These are phyloP conservation scores for Lentinus brumalis DNA, from an alignment of 768 basidiomycete genomes.

Conservation along the genomic window DNA sequence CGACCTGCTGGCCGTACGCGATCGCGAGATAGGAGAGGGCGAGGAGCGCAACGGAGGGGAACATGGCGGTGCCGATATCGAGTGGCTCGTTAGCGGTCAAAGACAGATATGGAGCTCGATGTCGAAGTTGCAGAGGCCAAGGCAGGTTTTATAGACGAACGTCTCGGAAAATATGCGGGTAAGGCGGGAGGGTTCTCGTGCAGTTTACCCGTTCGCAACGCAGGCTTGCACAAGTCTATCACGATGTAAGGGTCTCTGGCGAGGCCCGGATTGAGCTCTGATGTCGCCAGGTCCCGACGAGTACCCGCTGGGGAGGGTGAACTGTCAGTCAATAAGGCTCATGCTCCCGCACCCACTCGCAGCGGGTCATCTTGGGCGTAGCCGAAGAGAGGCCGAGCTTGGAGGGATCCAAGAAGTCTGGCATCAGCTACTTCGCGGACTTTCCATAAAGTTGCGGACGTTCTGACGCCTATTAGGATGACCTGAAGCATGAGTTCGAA, in stretches of 20 bases:
- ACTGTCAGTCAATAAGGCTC: background rate
- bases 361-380: background rate
- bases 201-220: slow-evolving; percentile 4
- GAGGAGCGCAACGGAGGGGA: slow-evolving; percentile 31
- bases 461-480: background rate
- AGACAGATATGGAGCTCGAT: slow-evolving; percentile 8
- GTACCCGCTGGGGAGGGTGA: background rate
- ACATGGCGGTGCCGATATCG: slow-evolving; percentile 23
- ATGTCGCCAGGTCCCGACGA: slow-evolving; percentile 1
- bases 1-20: slow-evolving; percentile 52
- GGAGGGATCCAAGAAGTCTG: background rate
- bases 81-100: slow-evolving; percentile 1
- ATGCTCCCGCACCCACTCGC: background rate
- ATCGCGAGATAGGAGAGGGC: slow-evolving; percentile 35
- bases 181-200: background rate
- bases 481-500: background rate
- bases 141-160: slow-evolving; percentile 2
- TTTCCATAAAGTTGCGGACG: background rate
- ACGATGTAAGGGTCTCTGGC: background rate
- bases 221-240: background rate
- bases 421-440: background rate
- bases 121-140: background rate
- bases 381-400: slow-evolving; percentile 13
- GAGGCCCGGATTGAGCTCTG: background rate
- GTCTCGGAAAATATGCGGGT: slow-evolving; percentile 18